A percentile compares a stretch with the other conserved stretches of the same genome.
Conservation (phyloP, 371 early-diverging fungal species). For the Haplosporangium sp. region DNA sequence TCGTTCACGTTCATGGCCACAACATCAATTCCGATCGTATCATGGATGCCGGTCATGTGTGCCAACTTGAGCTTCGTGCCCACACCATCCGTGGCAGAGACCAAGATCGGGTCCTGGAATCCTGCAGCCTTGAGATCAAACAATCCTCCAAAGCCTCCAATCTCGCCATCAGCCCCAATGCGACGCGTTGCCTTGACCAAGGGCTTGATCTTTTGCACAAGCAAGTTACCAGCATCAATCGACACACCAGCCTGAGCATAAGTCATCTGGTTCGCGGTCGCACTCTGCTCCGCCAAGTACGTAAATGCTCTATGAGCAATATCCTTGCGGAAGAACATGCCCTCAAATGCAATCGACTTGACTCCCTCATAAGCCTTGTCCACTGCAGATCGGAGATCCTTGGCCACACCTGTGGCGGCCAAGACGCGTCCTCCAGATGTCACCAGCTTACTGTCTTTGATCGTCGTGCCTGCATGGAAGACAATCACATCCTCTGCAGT, state of each 20-base stretch:
- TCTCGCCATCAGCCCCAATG: slow-evolving; percentile 93
- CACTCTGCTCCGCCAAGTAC: slow-evolving; percentile 59
- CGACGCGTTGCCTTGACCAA: slow-evolving; percentile 92
- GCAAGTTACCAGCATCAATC: slow-evolving; percentile 94
- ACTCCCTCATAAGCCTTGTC: slow-evolving; percentile 81
- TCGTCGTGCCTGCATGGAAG: slow-evolving; percentile 94
- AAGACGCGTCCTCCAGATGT: slow-evolving; percentile 97
- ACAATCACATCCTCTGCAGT: slow-evolving; percentile 69
- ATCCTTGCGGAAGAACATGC: slow-evolving; percentile 88
- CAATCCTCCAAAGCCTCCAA: slow-evolving; percentile 98
- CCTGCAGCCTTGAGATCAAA: slow-evolving; percentile 96
- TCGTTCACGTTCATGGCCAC: slow-evolving; percentile 99
- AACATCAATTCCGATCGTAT: slow-evolving; percentile 95
- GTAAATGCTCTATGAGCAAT: slow-evolving; percentile 89
- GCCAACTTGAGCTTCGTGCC: slow-evolving; percentile 98
- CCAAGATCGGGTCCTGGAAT: slow-evolving; percentile 90
- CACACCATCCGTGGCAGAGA: slow-evolving; percentile 97
- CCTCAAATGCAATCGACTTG: slow-evolving; percentile 80
- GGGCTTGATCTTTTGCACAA: slow-evolving; percentile 96
- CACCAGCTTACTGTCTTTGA: slow-evolving; percentile 67
- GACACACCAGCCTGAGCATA: slow-evolving; percentile 97
- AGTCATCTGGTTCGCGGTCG: slow-evolving; percentile 64
- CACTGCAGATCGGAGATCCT: slow-evolving; percentile 79
- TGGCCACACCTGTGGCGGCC: slow-evolving; percentile 87
- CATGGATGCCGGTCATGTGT: slow-evolving; percentile 83